A percentile compares a stretch with the other conserved stretches of the same genome.
These are phyloP conservation scores for Pelargonium nanum DNA, from an alignment of 345 rosid species.

Conservation along the genomic window DNA sequence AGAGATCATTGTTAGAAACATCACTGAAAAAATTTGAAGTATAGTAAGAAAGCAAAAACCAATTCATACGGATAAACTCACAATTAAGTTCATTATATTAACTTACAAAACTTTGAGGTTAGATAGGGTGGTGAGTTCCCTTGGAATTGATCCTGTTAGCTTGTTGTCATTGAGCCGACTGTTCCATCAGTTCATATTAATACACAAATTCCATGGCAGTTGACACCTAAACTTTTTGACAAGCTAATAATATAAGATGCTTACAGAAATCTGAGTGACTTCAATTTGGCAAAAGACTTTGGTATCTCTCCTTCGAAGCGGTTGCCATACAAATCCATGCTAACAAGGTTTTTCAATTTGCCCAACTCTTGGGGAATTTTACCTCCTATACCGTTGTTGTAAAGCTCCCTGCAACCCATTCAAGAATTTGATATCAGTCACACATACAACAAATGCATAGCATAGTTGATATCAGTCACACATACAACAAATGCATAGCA, in stretches of 20 bases:
- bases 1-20: slow-evolving; percentile 54
- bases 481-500: too few species aligned
- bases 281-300: slow-evolving; percentile 44
- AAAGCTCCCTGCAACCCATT: slow-evolving; percentile 47
- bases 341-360: slow-evolving; percentile 41
- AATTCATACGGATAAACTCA: too few species aligned
- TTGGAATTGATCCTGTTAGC: slow-evolving; percentile 50
- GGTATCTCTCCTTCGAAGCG: slow-evolving; percentile 52
- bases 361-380: slow-evolving; percentile 51
- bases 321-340: slow-evolving; percentile 54
- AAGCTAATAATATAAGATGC: slow-evolving; percentile 6
- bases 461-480: too few species aligned
- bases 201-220: background rate
- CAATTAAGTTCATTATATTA: background rate
- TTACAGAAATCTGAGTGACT: slow-evolving; percentile 63
- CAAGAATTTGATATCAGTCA: slow-evolving; percentile 1
- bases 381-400: slow-evolving; percentile 37
- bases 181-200: slow-evolving; percentile 8
- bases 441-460: too few species aligned
- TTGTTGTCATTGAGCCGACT: slow-evolving; percentile 65
- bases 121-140: slow-evolving; percentile 44
- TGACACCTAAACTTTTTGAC: background rate
- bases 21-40: slow-evolving; percentile 32
- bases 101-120: slow-evolving; percentile 61
- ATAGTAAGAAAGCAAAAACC: background rate